Base-by-base conservation (phyloP, 2,329 filamentous ascomycete species). In the Kalmusia sp. region DNA sequence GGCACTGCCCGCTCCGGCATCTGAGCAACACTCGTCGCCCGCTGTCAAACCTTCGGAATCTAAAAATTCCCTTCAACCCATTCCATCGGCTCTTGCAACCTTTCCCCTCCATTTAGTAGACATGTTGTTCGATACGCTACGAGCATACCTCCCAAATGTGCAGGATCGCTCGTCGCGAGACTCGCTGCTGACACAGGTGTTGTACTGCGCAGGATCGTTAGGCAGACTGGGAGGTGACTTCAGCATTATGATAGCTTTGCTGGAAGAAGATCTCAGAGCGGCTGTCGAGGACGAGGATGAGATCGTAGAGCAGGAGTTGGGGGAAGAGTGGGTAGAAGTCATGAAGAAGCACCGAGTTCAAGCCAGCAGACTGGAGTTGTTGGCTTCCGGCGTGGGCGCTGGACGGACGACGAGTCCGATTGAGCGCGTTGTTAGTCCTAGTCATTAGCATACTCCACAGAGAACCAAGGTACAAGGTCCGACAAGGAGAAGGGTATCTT, bases 141-240 rank as follows among this genome's bases (percentile, higher is more conserved):
- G 84, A 49, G 76, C 77, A 12, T 96, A 97, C 71, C 80, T 98
- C 2, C 91, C 92, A 0, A 91, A 90, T 44, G 86, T 98, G 3
- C 85, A 84, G 60, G 93, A 97, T 65, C 87, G 88, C 58, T 84
- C 88, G 21, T 88, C 90, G 0, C 81, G 92, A 27, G 93, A 98
- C 70, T 96, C 92, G 68, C 82, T 98, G 49, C 77, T 97, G 31
- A 98, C 93, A 0, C 93, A 98, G 71, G 90, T 97, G 0, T 78
- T 98, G 7, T 98, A 97, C 75, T 96, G 92, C 65, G 93, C 93
- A 0, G 91, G 92, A 39, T 97, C 93, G 75, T 78, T 99, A 43
- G 93, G 93, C 0, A 84, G 95, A 40, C 78, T 98, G 0, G 95
- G 95, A 2, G 93, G 91, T 1, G 95, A 99, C 72, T 99, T 99